Evolutionary conservation across 306 rosid species (phyloP).

Genomic region (Abrus pulchellus): DNA sequence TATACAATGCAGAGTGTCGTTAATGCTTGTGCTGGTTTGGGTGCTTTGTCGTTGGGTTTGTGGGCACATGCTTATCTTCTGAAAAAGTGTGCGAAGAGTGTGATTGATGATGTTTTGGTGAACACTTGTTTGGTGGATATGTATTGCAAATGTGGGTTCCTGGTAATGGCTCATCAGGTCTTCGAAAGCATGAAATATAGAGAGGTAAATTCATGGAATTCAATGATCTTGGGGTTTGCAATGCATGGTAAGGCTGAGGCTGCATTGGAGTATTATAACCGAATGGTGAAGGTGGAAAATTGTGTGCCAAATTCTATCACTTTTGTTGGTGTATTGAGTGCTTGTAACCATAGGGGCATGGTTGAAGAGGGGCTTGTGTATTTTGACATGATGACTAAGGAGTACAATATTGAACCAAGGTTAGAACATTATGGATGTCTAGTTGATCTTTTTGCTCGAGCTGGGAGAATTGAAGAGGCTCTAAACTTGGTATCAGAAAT

Average conservation of each 20-base stretch:
- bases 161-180: constrained; percentile 70
- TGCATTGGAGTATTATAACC: constrained; percentile 59
- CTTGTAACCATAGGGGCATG: constrained; percentile 81
- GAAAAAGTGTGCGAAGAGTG: constrained; percentile 49
- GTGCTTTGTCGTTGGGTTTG: constrained; percentile 76
- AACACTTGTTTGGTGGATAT: constrained; percentile 76
- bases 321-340: constrained; percentile 76
- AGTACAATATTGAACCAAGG: constrained; percentile 65
- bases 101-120: constrained; percentile 59
- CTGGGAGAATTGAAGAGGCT: constrained; percentile 69
- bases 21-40: constrained; percentile 78
- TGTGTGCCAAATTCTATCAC: constrained; percentile 72
- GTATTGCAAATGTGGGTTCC: constrained; percentile 82
- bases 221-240: constrained; percentile 75
- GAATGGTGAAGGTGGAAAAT: constrained; percentile 57
- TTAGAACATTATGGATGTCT: constrained; percentile 90
- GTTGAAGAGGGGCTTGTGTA: constrained; percentile 65
- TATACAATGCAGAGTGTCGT: constrained; percentile 84
- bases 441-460: constrained; percentile 79
- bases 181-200: constrained; percentile 68
- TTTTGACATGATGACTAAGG: constrained; percentile 67
- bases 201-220: constrained; percentile 76
- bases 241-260: constrained; percentile 74
- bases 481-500: constrained; percentile 66
- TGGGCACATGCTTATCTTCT: constrained; percentile 83